Evolutionary conservation across 768 basidiomycete species (phyloP).

Genomic region (Auricularia sp.): DNA sequence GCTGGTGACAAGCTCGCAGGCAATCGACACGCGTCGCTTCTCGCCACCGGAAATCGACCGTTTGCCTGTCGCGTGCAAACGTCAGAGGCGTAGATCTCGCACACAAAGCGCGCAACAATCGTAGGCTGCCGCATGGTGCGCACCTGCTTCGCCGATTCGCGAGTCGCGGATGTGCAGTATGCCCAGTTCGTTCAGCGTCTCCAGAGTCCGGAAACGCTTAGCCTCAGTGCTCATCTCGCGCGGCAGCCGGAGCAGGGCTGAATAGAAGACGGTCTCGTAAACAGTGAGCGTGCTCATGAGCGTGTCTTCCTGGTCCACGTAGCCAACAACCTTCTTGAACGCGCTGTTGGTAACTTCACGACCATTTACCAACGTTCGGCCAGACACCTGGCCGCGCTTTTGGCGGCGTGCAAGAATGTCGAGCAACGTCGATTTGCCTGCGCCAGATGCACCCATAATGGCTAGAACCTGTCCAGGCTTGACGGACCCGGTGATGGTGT

Average conservation of each 20-base stretch:
- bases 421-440: conserved; percentile 92
- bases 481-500: conserved; percentile 70
- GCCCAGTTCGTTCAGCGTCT: conserved; percentile 94
- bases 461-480: conserved; percentile 88
- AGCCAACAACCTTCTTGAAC: conserved; percentile 83
- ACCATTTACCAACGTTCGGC: conserved; percentile 79
- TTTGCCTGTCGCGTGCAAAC: conserved; percentile 38
- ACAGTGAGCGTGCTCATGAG: conserved; percentile 95
- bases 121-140: conserved; percentile 16
- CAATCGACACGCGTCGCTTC: conserved; percentile 93
- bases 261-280: conserved; percentile 94
- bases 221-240: conserved; percentile 91
- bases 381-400: conserved; percentile 70
- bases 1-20: conserved; percentile 95
- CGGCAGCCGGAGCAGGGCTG: conserved; percentile 80
- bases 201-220: conserved; percentile 89
- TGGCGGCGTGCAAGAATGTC: conserved; percentile 89
- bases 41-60: conserved; percentile 96
- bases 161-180: conserved; percentile 84
- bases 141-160: conserved; percentile 81
- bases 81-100: conserved; percentile 1
- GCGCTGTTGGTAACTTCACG: conserved; percentile 59
- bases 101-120: not conserved
- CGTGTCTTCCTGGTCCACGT: conserved; percentile 97
- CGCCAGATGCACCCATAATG: conserved; percentile 94